Base-by-base conservation (phyloP, 2,329 filamentous ascomycete genomes). In the Cercospora brassicicola region DNA sequence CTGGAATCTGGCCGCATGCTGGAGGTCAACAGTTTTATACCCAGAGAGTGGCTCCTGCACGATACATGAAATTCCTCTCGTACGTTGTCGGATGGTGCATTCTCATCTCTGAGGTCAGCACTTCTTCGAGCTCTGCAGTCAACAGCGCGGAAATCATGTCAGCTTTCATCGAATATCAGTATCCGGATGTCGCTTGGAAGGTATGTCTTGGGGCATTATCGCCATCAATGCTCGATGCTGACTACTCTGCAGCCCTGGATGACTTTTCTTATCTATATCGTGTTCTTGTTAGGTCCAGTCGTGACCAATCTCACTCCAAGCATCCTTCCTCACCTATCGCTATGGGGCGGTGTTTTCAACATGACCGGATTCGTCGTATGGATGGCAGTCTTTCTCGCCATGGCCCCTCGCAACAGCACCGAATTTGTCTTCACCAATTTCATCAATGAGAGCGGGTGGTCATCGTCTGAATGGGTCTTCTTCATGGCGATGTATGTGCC, bases 281-380 rank as follows among this genome's bases (percentile, higher is more conserved):
- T 56, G 26, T 59, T 76, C 33, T 77, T 85, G 69, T 59, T 73
- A 11, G 71, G 68, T 13, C 67, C 73, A 30, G 20, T 69, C 7
- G 67, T 75, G 65, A 75, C 73, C 36, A 71, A 69, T 13, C 67
- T 72, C 15, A 65, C 53, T 11, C 81, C 80, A 3, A 78, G 77
- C 39, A 70, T 81, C 1, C 69, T 74, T 10, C 72, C 72, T 3
- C 57, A 62, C 18, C 61, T 74, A 36, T 84, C 86, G 72, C 80
- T 81, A 0, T 67, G 55, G 8, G 67, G 69, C 18, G 66, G 75
- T 30, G 33, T 70, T 23, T 59, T 71, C 13, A 73, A 75, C 62
- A 48, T 70, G 6, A 48, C 64, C 15, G 73, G 71, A 5, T 75
- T 73, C 39, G 42, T 75, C 26, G 62, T 67, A 8, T 71, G 70